Evolutionary conservation across 768 basidiomycete species (phyloP).

Genomic region (Fibroporia radiculosa): DNA sequence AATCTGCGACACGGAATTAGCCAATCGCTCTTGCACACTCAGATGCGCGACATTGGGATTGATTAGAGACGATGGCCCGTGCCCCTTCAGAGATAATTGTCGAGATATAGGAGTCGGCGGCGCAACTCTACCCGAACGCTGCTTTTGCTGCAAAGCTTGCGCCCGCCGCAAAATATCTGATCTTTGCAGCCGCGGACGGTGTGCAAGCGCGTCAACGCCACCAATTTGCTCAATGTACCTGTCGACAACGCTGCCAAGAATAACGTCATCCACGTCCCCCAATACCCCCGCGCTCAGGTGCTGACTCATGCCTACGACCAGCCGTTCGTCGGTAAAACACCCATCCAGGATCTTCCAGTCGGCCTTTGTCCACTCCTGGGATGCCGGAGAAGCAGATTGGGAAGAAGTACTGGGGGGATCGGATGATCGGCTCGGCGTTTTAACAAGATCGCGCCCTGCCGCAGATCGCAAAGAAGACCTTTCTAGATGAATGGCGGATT

Average conservation of each 20-base stretch:
- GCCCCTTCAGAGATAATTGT: slow-evolving; percentile 18
- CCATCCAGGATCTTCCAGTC: slow-evolving; percentile 80
- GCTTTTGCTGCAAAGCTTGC: slow-evolving; percentile 51
- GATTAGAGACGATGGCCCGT: slow-evolving; percentile 40
- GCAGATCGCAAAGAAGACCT: neutral
- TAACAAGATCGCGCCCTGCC: slow-evolving; percentile 5
- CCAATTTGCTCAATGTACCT: slow-evolving; percentile 48
- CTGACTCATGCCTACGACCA: slow-evolving; percentile 34
- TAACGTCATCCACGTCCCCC: slow-evolving; percentile 46
- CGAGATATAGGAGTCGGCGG: slow-evolving; percentile 37
- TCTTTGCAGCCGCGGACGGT: slow-evolving; percentile 46
- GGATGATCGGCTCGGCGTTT: slow-evolving; percentile 4
- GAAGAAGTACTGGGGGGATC: neutral
- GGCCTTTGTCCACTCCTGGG: slow-evolving; percentile 53
- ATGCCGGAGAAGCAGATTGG: neutral
- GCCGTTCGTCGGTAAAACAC: slow-evolving; percentile 67
- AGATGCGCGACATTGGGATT: too few species aligned
- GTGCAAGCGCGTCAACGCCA: slow-evolving; percentile 30
- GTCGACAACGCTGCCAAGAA: slow-evolving; percentile 48
- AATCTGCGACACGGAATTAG: neutral
- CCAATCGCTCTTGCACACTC: slow-evolving; percentile 43
- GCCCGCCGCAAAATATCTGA: slow-evolving; percentile 43
- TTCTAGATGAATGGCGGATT: neutral
- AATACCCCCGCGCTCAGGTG: slow-evolving; percentile 28
- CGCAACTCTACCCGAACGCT: slow-evolving; percentile 48